Evolutionary conservation across 768 basidiomycete genomes (phyloP), one percentile per base, ranked within the genome.

Genomic region (Tulasnella sp.): DNA sequence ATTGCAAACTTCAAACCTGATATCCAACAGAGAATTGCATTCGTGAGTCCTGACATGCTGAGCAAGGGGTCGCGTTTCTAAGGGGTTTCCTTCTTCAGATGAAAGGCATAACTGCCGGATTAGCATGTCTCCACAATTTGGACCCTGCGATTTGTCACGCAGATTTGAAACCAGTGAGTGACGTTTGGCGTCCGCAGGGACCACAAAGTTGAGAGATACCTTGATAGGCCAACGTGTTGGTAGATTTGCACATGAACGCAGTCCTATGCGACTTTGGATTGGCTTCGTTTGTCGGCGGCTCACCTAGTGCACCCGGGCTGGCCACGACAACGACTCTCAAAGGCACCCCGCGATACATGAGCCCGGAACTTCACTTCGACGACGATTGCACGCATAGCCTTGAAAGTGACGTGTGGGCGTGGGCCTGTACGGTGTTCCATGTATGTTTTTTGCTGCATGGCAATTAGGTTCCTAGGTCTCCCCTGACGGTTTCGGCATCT

Each of bases 361-460:
- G 74, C 42, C 74, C 74, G 7, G 74, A 75, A 31, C 44, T 75
- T 31, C 44, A 36, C 4, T 3, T 75, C 19, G 74, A 31, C 1
- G 19, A 42, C 8, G 36, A 52, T 10, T 24, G 48, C 24, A 52
- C 21, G 16, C 74, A 42, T 19, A 40, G 7, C 21, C 40, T 42
- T 1, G 74, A 42, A 31, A 75, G 74, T 27, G 74, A 75, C 27
- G 42, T 75, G 18, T 75, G 74, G 74, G 74, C 74, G 0, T 75
- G 74, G 74, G 74, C 27, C 3, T 75, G 74, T 42, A 31, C 42
- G 5, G 74, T 46, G 21, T 46, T 39, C 19, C 36, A 75, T 3
- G 74, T 75, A 46, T 24, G 3, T 2, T 52, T 19, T n/a, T n/a
- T n/a, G n/a, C 10, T 52, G 48, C 19, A 10, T 52, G 42, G 42